A percentile compares a stretch with the other conserved stretches of the same genome.
phyloP scores from a whole-genome alignment of 768 basidiomycete species.

The Peribolospora baueri region DNA sequence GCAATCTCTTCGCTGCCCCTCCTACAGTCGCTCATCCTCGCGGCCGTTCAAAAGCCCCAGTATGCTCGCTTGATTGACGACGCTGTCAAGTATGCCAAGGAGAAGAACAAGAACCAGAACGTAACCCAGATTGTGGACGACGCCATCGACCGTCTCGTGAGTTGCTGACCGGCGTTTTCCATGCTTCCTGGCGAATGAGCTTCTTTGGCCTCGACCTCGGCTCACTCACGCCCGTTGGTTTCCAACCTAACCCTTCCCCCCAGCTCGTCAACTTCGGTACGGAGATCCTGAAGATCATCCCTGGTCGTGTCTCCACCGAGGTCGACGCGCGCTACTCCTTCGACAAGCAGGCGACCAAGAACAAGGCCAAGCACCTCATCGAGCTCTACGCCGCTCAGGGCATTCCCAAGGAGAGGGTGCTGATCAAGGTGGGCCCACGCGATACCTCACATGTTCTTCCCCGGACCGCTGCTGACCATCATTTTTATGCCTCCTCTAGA shows the following conservation, averaged over 20 bases:
- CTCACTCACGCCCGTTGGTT: neutral
- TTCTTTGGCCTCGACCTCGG: neutral
- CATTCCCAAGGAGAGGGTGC: conserved; percentile 71
- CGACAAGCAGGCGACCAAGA: conserved; percentile 75
- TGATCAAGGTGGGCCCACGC: conserved; percentile 45
- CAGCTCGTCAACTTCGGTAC: conserved; percentile 95
- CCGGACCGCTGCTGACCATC: neutral
- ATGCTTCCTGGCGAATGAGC: neutral
- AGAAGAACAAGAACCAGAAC: conserved; percentile 23
- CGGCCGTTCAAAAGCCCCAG: conserved; percentile 68
- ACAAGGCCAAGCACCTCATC: conserved; percentile 55
- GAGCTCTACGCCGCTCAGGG: conserved; percentile 84
- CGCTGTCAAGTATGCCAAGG: conserved; percentile 49
- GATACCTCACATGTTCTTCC: neutral
- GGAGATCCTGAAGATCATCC: conserved; percentile 82
- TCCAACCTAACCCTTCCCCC: conserved; percentile 1
- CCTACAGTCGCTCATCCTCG: conserved; percentile 34
- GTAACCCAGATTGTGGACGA: conserved; percentile 25
- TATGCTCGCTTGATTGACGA: conserved; percentile 57
- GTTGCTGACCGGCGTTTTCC: conserved; percentile 14
- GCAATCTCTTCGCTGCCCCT: neutral
- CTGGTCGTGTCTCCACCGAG: conserved; percentile 95
- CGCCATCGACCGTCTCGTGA: conserved; percentile 69
- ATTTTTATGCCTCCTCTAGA: conserved; percentile 17
- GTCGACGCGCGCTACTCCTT: conserved; percentile 95